A percentile compares a stretch with the other conserved stretches of the same genome.
Evolutionary conservation across 331 rosid genomes (phyloP).

Genomic region (Erythrophleum ivorense): DNA sequence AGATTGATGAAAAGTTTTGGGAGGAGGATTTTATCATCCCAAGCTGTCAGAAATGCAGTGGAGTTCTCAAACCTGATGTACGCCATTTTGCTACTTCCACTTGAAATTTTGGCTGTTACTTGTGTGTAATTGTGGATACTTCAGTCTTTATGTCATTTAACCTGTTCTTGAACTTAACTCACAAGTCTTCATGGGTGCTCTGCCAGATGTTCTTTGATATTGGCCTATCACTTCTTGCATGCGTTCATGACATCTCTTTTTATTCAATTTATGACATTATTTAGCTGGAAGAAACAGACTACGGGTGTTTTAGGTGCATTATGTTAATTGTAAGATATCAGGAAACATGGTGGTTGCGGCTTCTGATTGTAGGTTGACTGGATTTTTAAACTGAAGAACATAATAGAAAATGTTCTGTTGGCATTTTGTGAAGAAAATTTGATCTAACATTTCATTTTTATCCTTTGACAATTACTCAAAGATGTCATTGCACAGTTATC

Average conservation of each 20-base stretch:
- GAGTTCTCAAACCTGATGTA: slow-evolving; percentile 97
- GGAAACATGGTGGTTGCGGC: not conserved
- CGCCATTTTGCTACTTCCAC: slow-evolving; percentile 41
- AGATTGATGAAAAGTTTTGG: slow-evolving; percentile 94
- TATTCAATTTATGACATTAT: slow-evolving; percentile 27
- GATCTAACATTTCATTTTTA: not conserved
- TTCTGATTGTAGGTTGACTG: not conserved
- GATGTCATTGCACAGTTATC: no score
- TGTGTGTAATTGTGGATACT: slow-evolving; percentile 1
- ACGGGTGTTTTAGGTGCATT: not conserved
- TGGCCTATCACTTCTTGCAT: slow-evolving; percentile 20
- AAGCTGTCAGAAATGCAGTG: slow-evolving; percentile 79
- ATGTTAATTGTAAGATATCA: not conserved
- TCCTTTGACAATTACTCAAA: not conserved
- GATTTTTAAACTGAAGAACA: not conserved
- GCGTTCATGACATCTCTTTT: slow-evolving; percentile 11
- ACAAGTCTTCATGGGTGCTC: slow-evolving; percentile 8
- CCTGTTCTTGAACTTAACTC: not conserved
- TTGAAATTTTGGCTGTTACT: slow-evolving; percentile 24
- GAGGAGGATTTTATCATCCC: slow-evolving; percentile 90
- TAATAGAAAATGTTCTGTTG: not conserved
- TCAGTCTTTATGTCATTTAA: slow-evolving; percentile 6
- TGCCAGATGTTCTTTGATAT: slow-evolving; percentile 22
- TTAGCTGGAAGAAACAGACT: slow-evolving; percentile 17
- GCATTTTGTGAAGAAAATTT: not conserved